phyloP scores from a whole-genome alignment of 768 basidiomycete species.

The Leccinum truebloodii region DNA sequence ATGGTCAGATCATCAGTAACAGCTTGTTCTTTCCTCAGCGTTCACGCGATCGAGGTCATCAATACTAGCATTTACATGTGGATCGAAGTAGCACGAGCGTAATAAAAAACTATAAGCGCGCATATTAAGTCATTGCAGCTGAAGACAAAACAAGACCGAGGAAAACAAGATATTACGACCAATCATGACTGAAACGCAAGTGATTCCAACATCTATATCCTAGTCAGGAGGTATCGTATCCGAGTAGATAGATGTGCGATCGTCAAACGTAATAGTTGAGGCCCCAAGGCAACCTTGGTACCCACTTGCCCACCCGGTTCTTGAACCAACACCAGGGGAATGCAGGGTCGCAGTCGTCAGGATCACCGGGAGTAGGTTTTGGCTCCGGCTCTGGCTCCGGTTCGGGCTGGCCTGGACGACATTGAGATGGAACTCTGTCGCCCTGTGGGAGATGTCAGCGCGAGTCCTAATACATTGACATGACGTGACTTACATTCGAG shows the following conservation, averaged over 20 bases:
- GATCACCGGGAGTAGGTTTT: conserved; percentile 35
- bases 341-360: conserved; percentile 28
- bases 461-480: not conserved
- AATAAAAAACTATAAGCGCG: too few species aligned
- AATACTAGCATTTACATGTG: too few species aligned
- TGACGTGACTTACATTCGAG: conserved; percentile 48
- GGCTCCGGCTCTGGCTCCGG: conserved; percentile 30
- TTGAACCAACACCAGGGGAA: conserved; percentile 30
- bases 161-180: not conserved
- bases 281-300: conserved; percentile 29
- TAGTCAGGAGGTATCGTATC: conserved; percentile 19
- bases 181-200: conserved; percentile 1
- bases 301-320: conserved; percentile 18
- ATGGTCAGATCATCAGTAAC: too few species aligned
- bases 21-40: too few species aligned
- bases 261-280: conserved; percentile 18
- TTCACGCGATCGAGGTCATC: too few species aligned
- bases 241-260: conserved; percentile 10
- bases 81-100: not conserved
- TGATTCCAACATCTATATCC: conserved; percentile 7
- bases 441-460: conserved; percentile 34
- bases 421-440: conserved; percentile 40
- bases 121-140: conserved; percentile 12
- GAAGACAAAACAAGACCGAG: conserved; percentile 12
- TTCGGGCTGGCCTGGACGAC: conserved; percentile 28